Evolutionary conservation across 768 basidiomycete genomes (phyloP).

Genomic region (Leucosporidium yakuticum): DNA sequence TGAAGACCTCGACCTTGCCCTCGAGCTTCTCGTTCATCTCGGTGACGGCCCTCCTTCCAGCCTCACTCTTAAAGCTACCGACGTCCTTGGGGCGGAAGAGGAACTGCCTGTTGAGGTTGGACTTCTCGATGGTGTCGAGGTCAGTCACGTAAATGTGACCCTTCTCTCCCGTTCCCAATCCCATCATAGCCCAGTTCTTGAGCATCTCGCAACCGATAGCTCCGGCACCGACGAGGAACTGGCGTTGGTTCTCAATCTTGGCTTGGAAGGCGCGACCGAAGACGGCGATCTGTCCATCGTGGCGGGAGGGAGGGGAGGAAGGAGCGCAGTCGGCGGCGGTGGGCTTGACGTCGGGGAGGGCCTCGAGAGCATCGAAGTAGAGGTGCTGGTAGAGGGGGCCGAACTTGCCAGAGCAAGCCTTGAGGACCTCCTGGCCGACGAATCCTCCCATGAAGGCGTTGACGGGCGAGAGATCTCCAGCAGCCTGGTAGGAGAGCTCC

Average conservation of each 20-base stretch:
- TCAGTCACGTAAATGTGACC: conserved; percentile 90
- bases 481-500: conserved; percentile 84
- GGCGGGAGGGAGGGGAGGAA: conserved; percentile 58
- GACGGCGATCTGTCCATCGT: conserved; percentile 92
- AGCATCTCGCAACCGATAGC: conserved; percentile 99
- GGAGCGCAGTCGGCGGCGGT: conserved; percentile 79
- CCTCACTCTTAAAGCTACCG: conserved; percentile 94
- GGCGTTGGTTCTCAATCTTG: conserved; percentile 78
- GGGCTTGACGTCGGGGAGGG: conserved; percentile 57
- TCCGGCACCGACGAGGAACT: conserved; percentile 97
- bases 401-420: conserved; percentile 96
- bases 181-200: conserved; percentile 99
- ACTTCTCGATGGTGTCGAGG: conserved; percentile 98
- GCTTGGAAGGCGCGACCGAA: conserved; percentile 90
- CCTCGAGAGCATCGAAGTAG: conserved; percentile 97
- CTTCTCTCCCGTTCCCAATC: conserved; percentile 69
- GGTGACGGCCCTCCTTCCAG: conserved; percentile 78
- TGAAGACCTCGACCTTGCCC: conserved; percentile 78
- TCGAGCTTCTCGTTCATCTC: conserved; percentile 92
- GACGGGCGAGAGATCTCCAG: conserved; percentile 81
- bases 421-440: conserved; percentile 94
- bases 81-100: conserved; percentile 93
- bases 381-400: conserved; percentile 90
- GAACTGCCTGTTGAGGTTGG: conserved; percentile 96
- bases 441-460: conserved; percentile 94